Evolutionary conservation across 208 protist genomes (phyloP), one percentile per base, ranked within the genome.

Genomic region (Leishmania amazonensis): DNA sequence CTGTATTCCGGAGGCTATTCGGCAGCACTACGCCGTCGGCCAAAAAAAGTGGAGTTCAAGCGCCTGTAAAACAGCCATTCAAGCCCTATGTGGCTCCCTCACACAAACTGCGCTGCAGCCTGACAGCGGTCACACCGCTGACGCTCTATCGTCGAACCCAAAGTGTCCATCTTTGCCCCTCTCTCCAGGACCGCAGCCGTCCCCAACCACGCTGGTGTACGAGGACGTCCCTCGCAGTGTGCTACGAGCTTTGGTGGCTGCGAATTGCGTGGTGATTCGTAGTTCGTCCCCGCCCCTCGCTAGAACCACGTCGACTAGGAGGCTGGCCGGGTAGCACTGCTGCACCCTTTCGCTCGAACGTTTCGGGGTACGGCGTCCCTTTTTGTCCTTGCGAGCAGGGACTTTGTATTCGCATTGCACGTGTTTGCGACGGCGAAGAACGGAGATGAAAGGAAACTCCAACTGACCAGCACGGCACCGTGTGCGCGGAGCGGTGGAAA

Each of bases 221-320:
- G 13, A 8, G 70, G 45, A 28, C 28, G 70, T 35, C 9, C 47
- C 24, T 53, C 24, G 5, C 9, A 35, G 28, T 31, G 70, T 53
- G 13, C 28, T 74, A 35, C 15, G 9, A 13, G 45, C 70, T n/a
- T 11, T 74, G 21, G 70, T 74, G 70, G 54, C 70, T 51, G 45
- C 70, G 70, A 74, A 74, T 53, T 54, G 70, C n/a, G 28, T 38
- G 28, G 70, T 74, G 45, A 74, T 74, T 74, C 45, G 21, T n/a
- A 51, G 35, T 21, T 7, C 19, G 13, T 5, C 42, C 45, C 28
- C 11, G 45, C 47, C 8, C 24, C 28, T 31, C 45, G 24, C 19
- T 24, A 17, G 11, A 31, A 51, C 11, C 70, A 51, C 28, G 7
- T 74, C 6, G 38, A 42, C 67, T 13, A 49, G 15, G 19, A 31